Evolutionary conservation across 1,284 basidiomycete species (phyloP).

Genomic region (Albatrellus sp.): DNA sequence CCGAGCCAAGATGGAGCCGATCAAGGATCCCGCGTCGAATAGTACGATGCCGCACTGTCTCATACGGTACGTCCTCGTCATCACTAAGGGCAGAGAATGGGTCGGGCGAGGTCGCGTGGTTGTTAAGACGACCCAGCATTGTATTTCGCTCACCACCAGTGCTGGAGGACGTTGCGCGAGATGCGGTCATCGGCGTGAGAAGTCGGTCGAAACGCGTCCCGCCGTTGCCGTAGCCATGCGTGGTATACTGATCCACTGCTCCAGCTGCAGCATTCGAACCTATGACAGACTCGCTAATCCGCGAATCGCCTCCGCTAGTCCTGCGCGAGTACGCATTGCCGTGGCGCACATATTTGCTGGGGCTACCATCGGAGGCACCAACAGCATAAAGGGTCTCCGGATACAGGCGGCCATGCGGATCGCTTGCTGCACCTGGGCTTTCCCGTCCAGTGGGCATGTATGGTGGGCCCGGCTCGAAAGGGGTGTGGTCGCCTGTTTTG

Average conservation of each 20-base stretch:
- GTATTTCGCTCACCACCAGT: background rate
- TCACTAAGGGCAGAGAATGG: slow-evolving; percentile 13
- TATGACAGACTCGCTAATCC: too few species aligned
- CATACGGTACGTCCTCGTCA: slow-evolving; percentile 16
- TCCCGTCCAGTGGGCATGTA: slow-evolving; percentile 20
- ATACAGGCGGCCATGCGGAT: slow-evolving; percentile 12
- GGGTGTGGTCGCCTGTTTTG: background rate
- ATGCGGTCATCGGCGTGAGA: slow-evolving; percentile 4
- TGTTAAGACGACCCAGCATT: background rate
- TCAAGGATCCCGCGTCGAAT: slow-evolving; percentile 22
- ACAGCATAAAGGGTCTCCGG: slow-evolving; percentile 12
- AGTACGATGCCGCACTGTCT: slow-evolving; percentile 18
- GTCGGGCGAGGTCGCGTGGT: slow-evolving; percentile 9
- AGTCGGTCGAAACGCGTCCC: background rate
- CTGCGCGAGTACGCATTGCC: slow-evolving; percentile 13
- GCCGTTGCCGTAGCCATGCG: background rate
- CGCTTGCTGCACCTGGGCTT: slow-evolving; percentile 9
- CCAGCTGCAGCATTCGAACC: too few species aligned
- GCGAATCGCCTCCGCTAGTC: background rate
- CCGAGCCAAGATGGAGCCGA: slow-evolving; percentile 16
- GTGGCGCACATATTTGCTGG: slow-evolving; percentile 23
- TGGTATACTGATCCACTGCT: too few species aligned
- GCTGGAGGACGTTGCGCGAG: background rate
- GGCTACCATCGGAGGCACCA: slow-evolving; percentile 14
- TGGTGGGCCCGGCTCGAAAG: slow-evolving; percentile 24